Conservation (phyloP, 2,329 filamentous ascomycete genomes). For the Xylariaceae sp. region DNA sequence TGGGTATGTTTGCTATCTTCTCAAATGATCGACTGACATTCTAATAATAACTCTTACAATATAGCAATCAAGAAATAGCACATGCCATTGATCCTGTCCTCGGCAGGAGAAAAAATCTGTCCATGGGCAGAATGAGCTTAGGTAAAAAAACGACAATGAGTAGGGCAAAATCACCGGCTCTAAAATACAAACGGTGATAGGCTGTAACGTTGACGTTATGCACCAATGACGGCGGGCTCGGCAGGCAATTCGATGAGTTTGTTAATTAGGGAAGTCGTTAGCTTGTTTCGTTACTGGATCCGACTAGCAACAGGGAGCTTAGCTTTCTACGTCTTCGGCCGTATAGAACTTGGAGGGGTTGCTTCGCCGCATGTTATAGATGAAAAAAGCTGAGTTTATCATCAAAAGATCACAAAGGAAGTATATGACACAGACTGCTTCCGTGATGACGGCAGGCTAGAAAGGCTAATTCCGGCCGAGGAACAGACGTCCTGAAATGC, state of each 20-base stretch:
- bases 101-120: too few species aligned
- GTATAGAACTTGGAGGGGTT: too few species aligned
- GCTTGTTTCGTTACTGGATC: constrained; percentile 21
- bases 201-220: constrained; percentile 7
- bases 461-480: constrained; percentile 5
- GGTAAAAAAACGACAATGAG: too few species aligned
- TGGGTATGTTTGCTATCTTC: too few species aligned
- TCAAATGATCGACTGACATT: too few species aligned
- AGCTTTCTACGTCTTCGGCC: not conserved
- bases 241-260: constrained; percentile 1
- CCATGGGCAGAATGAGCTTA: too few species aligned
- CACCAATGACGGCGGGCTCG: constrained; percentile 5
- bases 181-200: not conserved
- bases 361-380: not conserved
- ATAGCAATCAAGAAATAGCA: too few species aligned
- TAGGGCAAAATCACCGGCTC: too few species aligned
- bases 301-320: constrained; percentile 13
- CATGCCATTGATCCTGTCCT: too few species aligned
- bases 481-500: constrained; percentile 1
- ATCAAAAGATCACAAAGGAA: constrained; percentile 4
- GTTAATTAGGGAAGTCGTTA: constrained; percentile 12
- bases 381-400: not conserved
- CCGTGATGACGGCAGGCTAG: too few species aligned
- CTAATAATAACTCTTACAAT: too few species aligned
- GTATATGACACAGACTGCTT: too few species aligned